phyloP scores from a whole-genome alignment of 2,329 filamentous ascomycete species.

The Fusarium sp. region DNA sequence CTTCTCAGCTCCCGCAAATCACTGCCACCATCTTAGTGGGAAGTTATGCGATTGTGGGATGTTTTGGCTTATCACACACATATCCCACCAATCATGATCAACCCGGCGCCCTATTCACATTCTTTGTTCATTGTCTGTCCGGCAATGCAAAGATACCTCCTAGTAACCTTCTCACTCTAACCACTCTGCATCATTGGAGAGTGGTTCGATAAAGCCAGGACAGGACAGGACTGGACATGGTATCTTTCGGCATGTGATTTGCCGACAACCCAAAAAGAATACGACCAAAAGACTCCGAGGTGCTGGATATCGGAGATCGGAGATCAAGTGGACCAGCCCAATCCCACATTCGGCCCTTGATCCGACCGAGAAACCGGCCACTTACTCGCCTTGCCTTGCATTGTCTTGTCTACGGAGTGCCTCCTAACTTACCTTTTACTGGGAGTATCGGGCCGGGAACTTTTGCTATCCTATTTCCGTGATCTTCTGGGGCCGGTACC shows the following conservation, averaged over 20 bases:
- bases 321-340: constrained; percentile 26
- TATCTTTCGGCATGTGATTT: constrained; percentile 30
- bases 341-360: constrained; percentile 25
- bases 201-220: constrained; percentile 35
- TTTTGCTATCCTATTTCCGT: constrained; percentile 14
- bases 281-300: not conserved
- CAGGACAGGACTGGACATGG: constrained; percentile 3
- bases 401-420: too few species aligned
- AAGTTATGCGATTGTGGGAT: constrained; percentile 10
- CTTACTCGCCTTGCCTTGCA: too few species aligned
- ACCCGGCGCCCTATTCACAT: constrained; percentile 8
- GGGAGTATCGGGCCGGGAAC: constrained; percentile 17
- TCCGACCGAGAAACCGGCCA: constrained; percentile 8
- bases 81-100: constrained; percentile 27
- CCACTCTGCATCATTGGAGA: constrained; percentile 22
- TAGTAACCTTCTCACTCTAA: not conserved
- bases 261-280: constrained; percentile 13
- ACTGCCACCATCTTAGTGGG: constrained; percentile 3
- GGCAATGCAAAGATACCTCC: constrained; percentile 1
- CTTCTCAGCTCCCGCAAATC: constrained; percentile 13
- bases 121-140: constrained; percentile 19
- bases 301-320: constrained; percentile 3
- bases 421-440: not conserved
- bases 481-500: not conserved
- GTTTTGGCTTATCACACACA: constrained; percentile 17